These are phyloP conservation scores for Psidium friedrichsthalianum DNA, from an alignment of 345 rosid species.

Conservation along the genomic window DNA sequence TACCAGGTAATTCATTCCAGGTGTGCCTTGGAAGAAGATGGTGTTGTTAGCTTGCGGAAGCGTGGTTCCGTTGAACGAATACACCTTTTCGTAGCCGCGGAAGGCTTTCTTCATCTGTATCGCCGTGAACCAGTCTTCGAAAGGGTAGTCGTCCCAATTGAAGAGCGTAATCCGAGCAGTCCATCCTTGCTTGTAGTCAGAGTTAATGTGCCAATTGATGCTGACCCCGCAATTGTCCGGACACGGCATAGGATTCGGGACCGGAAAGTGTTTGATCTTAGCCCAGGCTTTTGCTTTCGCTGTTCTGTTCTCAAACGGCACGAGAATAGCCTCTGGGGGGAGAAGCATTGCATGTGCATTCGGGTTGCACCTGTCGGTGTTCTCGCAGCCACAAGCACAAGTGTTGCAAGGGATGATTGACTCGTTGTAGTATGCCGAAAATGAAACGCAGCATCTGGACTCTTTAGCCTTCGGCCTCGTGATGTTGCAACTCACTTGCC, in stretches of 20 bases:
- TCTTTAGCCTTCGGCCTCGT: constrained; percentile 46
- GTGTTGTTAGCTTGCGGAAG: constrained; percentile 32
- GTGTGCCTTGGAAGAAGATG: constrained; percentile 58
- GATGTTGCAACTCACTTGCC: constrained; percentile 82
- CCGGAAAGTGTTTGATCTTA: constrained; percentile 21
- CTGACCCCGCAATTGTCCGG: constrained; percentile 96
- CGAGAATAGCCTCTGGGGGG: constrained; percentile 65
- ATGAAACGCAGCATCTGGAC: constrained; percentile 81
- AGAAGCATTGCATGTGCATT: constrained; percentile 43
- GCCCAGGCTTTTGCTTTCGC: constrained; percentile 76
- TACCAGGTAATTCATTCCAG: constrained; percentile 55
- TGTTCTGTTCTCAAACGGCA: constrained; percentile 72
- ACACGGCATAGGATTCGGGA: constrained; percentile 68
- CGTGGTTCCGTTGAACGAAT: constrained; percentile 76
- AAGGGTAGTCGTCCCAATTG: constrained; percentile 52
- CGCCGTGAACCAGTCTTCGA: constrained; percentile 74
- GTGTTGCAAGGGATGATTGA: constrained; percentile 79
- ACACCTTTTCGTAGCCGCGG: constrained; percentile 54
- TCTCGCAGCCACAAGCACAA: constrained; percentile 81
- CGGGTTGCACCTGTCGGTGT: constrained; percentile 38
- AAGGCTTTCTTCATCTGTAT: constrained; percentile 48
- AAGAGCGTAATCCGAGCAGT: constrained; percentile 74
- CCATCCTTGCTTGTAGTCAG: constrained; percentile 70
- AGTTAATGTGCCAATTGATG: constrained; percentile 75
- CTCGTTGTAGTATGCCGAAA: constrained; percentile 77